Percentiles rank a stretch among this genome's conserved stretches.
Evolutionary conservation across 495 filamentous ascomycete genomes (phyloP).

Genomic region (Podospora pseudopauciseta): DNA sequence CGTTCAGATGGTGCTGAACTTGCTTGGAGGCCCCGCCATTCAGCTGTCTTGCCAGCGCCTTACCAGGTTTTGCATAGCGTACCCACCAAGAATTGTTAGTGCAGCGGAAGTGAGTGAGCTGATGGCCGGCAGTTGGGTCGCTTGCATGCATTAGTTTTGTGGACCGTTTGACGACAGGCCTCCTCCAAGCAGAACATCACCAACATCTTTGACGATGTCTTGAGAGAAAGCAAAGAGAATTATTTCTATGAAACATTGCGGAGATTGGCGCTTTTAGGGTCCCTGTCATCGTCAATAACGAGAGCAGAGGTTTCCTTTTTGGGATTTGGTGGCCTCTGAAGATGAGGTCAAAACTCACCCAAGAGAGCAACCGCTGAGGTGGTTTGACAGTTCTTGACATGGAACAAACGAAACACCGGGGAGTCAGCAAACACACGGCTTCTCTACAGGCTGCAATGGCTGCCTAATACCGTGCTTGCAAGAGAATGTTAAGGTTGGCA

Average conservation of each 20-base stretch:
- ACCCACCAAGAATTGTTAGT: neutral
- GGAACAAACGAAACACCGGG: neutral
- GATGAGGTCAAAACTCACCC: neutral
- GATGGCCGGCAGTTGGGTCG: conserved; percentile 3
- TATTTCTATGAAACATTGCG: neutral
- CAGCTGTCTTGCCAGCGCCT: neutral
- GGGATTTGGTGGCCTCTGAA: neutral
- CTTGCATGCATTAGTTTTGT: conserved; percentile 1
- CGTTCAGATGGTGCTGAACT: neutral
- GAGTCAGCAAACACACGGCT: neutral
- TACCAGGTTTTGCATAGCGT: neutral
- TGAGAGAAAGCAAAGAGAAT: neutral
- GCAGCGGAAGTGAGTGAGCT: neutral
- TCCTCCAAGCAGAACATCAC: conserved; percentile 1
- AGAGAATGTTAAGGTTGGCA: neutral
- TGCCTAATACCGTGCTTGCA: neutral
- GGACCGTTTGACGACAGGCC: conserved; percentile 1
- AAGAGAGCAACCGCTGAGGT: too few relatives aligned
- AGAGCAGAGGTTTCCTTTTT: neutral
- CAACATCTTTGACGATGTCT: neutral
- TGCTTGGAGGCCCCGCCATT: neutral
- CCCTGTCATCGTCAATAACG: neutral
- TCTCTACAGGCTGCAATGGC: neutral
- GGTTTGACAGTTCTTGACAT: neutral
- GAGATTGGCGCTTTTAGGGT: neutral